Percentiles rank a stretch among this genome's conserved stretches.
These are phyloP conservation scores for Asparagopsis taxiformis DNA, from an alignment of 31 red algal genomes.

Conservation along the genomic window DNA sequence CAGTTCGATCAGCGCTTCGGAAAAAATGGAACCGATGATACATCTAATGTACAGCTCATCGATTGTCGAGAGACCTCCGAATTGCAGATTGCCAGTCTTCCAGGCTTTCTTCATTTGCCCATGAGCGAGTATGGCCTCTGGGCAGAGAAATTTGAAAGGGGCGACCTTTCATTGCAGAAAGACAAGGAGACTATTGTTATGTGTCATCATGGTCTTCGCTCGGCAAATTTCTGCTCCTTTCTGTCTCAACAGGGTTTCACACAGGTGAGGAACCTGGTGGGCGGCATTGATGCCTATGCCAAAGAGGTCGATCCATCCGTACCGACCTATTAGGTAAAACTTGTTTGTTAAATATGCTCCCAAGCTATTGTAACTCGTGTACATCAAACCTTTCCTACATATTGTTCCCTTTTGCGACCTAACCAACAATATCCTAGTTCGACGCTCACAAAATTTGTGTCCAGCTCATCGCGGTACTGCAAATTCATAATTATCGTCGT, in stretches of 20 bases:
- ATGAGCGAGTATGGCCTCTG: constrained; percentile 73
- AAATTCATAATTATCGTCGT: constrained; percentile 4
- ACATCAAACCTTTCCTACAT: too few species aligned
- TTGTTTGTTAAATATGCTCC: too few species aligned
- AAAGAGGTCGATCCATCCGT: constrained; percentile 62
- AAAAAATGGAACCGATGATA: constrained; percentile 15
- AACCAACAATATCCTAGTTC: too few species aligned
- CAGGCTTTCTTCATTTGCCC: constrained; percentile 75
- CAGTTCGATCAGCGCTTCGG: constrained; percentile 71
- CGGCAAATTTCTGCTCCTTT: constrained; percentile 83
- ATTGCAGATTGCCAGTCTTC: constrained; percentile 59
- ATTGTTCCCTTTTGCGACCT: too few species aligned
- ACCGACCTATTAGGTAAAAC: constrained; percentile 68
- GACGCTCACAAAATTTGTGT: too few species aligned
- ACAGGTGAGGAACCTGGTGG: constrained; percentile 82
- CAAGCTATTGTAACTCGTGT: too few species aligned
- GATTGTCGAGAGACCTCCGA: constrained; percentile 88
- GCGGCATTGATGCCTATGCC: constrained; percentile 94
- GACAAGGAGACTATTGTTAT: constrained; percentile 89
- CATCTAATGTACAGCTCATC: constrained; percentile 63
- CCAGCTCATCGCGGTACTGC: too few species aligned
- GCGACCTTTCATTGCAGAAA: constrained; percentile 62
- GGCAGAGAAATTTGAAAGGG: constrained; percentile 64
- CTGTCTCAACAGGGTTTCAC: constrained; percentile 83
- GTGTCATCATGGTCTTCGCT: constrained; percentile 96